A percentile compares a stretch with the other conserved stretches of the same genome.
These are phyloP conservation scores for Hyaloscypha bicolor DNA, from an alignment of 495 filamentous ascomycete genomes.

Conservation along the genomic window DNA sequence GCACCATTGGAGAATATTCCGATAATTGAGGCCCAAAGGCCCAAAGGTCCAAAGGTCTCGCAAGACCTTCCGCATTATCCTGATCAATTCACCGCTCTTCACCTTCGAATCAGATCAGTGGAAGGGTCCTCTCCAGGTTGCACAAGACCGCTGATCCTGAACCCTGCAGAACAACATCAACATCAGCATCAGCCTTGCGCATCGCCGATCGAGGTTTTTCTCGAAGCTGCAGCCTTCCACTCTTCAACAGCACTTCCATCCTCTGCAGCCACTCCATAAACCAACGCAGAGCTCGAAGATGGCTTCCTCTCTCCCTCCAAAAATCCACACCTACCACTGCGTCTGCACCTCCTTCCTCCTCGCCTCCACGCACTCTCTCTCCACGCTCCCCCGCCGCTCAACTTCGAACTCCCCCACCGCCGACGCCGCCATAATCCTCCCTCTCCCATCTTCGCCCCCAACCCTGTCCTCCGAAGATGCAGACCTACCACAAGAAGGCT, in stretches of 20 bases:
- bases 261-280: background rate
- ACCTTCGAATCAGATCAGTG: background rate
- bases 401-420: slow-evolving; percentile 28
- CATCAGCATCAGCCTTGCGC: background rate
- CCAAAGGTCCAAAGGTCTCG: background rate
- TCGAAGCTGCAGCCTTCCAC: background rate
- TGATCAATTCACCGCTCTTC: background rate
- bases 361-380: slow-evolving; percentile 60
- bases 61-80: background rate
- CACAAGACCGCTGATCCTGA: background rate
- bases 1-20: background rate
- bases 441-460: slow-evolving; percentile 35
- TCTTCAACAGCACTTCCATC: background rate
- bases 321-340: slow-evolving; percentile 64
- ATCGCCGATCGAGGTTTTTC: too few relatives aligned
- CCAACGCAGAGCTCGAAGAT: slow-evolving; percentile 3
- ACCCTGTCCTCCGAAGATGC: background rate
- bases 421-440: slow-evolving; percentile 37
- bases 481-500: slow-evolving; percentile 29
- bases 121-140: background rate
- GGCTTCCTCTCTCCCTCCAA: slow-evolving; percentile 21
- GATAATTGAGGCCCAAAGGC: background rate
- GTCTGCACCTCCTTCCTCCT: slow-evolving; percentile 73
- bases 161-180: background rate
- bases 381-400: slow-evolving; percentile 56